Percentiles rank a stretch among this genome's conserved stretches.
phyloP scores from a whole-genome alignment of 2,329 filamentous ascomycete species.

The Paracamarosporium sp. region DNA sequence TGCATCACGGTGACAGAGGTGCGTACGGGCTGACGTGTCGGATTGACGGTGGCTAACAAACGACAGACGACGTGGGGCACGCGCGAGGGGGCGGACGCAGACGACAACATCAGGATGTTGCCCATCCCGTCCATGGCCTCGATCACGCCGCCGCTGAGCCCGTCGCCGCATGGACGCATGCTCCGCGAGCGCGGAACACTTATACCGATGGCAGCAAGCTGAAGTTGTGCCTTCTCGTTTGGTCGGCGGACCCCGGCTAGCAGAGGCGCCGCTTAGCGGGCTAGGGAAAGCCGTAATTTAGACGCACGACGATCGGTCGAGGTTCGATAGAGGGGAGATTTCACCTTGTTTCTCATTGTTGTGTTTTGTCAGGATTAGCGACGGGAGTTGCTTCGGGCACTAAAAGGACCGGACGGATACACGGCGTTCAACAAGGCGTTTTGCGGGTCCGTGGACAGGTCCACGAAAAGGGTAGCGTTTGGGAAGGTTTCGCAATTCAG shows the following conservation, averaged over 20 bases:
- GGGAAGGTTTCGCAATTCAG: constrained; percentile 19
- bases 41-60: constrained; percentile 11
- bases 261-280: constrained; percentile 28
- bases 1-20: constrained; percentile 69
- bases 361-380: constrained; percentile 26
- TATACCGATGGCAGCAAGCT: constrained; percentile 34
- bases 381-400: constrained; percentile 35
- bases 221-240: constrained; percentile 28
- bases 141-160: constrained; percentile 43
- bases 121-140: constrained; percentile 41
- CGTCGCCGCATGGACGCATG: constrained; percentile 39
- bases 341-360: constrained; percentile 8
- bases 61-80: constrained; percentile 91
- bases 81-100: constrained; percentile 86
- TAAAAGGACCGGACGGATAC: constrained; percentile 39
- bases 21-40: constrained; percentile 31
- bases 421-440: constrained; percentile 37
- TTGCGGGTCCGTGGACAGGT: constrained; percentile 9
- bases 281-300: constrained; percentile 44
- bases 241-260: constrained; percentile 29
- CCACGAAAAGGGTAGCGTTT: constrained; percentile 38
- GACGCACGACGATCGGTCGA: constrained; percentile 38
- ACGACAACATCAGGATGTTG: constrained; percentile 56
- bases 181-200: constrained; percentile 44
- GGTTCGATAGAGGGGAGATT: constrained; percentile 28